Evolutionary conservation across 1,139 yeast species (phyloP), one percentile per base, ranked within the genome.

Genomic region (Suhomyces kunorum): DNA sequence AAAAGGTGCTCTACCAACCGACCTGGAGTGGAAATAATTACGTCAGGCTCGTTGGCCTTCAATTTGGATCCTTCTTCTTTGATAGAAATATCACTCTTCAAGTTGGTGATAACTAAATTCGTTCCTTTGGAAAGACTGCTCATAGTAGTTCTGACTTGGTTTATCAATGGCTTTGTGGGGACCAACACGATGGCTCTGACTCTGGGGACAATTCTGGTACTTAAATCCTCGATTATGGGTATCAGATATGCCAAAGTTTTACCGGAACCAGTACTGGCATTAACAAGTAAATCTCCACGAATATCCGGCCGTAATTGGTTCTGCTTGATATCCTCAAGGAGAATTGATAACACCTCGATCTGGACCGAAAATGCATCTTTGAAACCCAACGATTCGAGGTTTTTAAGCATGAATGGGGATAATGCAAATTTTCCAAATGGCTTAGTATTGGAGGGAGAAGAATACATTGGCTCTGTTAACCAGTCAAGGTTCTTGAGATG

Each of bases 181-280:
- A 92, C 89, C 22, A 92, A 60, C 1, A 92, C 71, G 3, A 92
- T 68, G 22, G 95, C 94, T 35, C 96, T 69, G 3, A 87, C 63
- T 38, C 81, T 69, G 1, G 95, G 92, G 2, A 88, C 90, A 0
- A 77, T 68, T 45, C 96, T 72, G 11, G 65, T 62, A 12, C 74
- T 67, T 39, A 92, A 68, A 4, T 79, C 68, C 47, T 89, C 89
- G 2, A 94, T 72, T 8, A 92, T 76, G 1, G 98, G 98, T 3
- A 92, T 74, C 44, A 81, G 75, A 58, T 92, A 92, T 7, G 97
- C 95, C 39, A 94, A 67, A 0, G 99, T 92, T 59, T 92, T 92
- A 55, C 99, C 99, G 0, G 96, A 86, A 38, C 99, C 99, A 0
- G 99, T 92, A 5, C 95, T 81, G 1, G 98, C 96, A 60, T 92